Evolutionary conservation across 2,329 filamentous ascomycete species (phyloP), one percentile per base, ranked within the genome.

Genomic region (Cryphonectria carpinicola): DNA sequence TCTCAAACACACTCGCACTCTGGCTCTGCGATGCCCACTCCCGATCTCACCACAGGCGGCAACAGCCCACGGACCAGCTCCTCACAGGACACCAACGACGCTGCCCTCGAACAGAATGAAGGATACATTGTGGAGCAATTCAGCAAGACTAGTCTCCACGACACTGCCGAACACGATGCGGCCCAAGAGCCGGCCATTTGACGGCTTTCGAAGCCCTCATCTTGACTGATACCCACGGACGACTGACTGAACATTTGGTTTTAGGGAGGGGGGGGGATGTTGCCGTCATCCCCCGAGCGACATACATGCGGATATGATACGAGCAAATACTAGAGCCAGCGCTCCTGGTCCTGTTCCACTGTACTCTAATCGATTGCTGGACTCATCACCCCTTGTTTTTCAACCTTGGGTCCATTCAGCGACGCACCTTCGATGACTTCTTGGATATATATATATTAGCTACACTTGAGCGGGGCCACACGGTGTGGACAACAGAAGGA

Each of bases 31-130:
- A 86, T 87, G 0, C 88, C 90, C 11, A 92, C 90, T 0, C 92
- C 92, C 1, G 85, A 86, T 32, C 84, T 93, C 68, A 92, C 90
- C 1, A 90, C 87, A 74, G 90, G 91, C 75, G 88, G 88, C 54
- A 92, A 92, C 77, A 92, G 89, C 73, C 90, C 90, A 1, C 88
- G 90, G 75, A 92, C 88, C 78, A 90, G 84, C 77, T 89, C 87
- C 71, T 84, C 90, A 2, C 87, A 90, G 5, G 93, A 90, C 79
- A 88, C 89, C 2, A 88, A 85, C 73, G 84, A 84, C 52, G 90
- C 89, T 76, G 86, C 87, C 65, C 78, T 82, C 19, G 84, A 82
- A 35, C 80, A 81, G 41, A 75, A 76, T 10, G 74, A 68, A 8
- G n/a, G 43, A 2, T 68, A 64, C 22, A 39, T 68, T 17, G 66